Conservation (phyloP, 2,329 filamentous ascomycete genomes). For the Metarhizium rileyi region DNA sequence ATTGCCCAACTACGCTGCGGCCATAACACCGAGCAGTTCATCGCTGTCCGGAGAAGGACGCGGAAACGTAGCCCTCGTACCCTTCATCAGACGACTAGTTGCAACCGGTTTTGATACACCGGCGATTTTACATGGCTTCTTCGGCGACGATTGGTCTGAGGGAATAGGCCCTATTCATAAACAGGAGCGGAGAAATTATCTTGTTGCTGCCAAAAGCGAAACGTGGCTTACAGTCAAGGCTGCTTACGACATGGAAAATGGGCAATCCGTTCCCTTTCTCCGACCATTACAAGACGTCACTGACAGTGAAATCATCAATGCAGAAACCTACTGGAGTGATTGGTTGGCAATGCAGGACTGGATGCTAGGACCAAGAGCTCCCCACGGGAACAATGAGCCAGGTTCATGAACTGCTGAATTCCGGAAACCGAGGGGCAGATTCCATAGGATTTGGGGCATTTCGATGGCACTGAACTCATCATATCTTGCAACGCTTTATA, state of each 20-base stretch:
- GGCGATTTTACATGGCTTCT: slow-evolving; percentile 86
- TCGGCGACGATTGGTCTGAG: slow-evolving; percentile 81
- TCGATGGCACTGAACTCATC: background rate
- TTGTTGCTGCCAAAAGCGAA: slow-evolving; percentile 89
- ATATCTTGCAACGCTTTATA: background rate
- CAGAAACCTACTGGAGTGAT: slow-evolving; percentile 82
- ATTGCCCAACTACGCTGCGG: slow-evolving; percentile 21
- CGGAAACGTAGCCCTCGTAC: slow-evolving; percentile 44
- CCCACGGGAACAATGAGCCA: slow-evolving; percentile 24
- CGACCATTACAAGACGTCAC: slow-evolving; percentile 68
- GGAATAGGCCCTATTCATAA: slow-evolving; percentile 80
- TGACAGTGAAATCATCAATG: slow-evolving; percentile 70
- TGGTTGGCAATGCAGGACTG: slow-evolving; percentile 97
- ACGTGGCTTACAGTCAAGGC: slow-evolving; percentile 84
- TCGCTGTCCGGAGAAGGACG: slow-evolving; percentile 3
- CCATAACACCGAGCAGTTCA: background rate
- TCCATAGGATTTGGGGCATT: background rate
- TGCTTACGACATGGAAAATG: slow-evolving; percentile 76
- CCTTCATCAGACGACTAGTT: slow-evolving; percentile 82
- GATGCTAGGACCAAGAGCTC: slow-evolving; percentile 84
- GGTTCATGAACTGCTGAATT: background rate
- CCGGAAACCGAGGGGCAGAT: background rate
- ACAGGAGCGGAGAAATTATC: slow-evolving; percentile 83
- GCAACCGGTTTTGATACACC: slow-evolving; percentile 86
- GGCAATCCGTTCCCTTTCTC: slow-evolving; percentile 81